These are phyloP conservation scores for Aspergillus incahuasiensis DNA, from an alignment of 495 filamentous ascomycete species.

Conservation along the genomic window DNA sequence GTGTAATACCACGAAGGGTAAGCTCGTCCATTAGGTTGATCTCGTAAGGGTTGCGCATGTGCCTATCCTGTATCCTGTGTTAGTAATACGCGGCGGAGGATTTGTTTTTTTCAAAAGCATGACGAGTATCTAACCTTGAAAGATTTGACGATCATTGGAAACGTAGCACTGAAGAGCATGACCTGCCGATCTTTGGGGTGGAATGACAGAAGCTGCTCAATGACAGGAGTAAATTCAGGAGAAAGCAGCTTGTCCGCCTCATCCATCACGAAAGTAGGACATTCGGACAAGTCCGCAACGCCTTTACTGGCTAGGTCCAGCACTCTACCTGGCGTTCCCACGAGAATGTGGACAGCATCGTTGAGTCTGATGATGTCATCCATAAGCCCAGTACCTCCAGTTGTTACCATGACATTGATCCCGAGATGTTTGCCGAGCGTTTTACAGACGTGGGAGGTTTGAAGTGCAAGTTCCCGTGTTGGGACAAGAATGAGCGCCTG, in stretches of 20 bases:
- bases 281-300: constrained; percentile 93
- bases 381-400: constrained; percentile 87
- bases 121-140: constrained; percentile 59
- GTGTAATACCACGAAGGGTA: constrained; percentile 93
- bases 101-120: too few relatives aligned
- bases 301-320: constrained; percentile 91
- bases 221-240: constrained; percentile 92
- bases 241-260: constrained; percentile 97
- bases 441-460: constrained; percentile 98
- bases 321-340: constrained; percentile 94
- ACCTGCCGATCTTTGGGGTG: constrained; percentile 95
- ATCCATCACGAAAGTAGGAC: constrained; percentile 98
- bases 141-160: constrained; percentile 89
- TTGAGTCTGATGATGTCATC: constrained; percentile 95
- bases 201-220: constrained; percentile 89
- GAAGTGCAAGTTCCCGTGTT: constrained; percentile 94
- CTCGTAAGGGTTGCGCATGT: constrained; percentile 92
- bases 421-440: constrained; percentile 94
- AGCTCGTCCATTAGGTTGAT: constrained; percentile 99
- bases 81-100: not conserved
- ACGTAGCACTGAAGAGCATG: constrained; percentile 98
- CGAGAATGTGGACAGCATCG: constrained; percentile 93
- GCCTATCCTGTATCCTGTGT: constrained; percentile 62
- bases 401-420: constrained; percentile 98
- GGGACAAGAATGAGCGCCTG: constrained; percentile 95